Evolutionary conservation across 139 green algal genomes (phyloP).

Genomic region (Choricystis sp.): DNA sequence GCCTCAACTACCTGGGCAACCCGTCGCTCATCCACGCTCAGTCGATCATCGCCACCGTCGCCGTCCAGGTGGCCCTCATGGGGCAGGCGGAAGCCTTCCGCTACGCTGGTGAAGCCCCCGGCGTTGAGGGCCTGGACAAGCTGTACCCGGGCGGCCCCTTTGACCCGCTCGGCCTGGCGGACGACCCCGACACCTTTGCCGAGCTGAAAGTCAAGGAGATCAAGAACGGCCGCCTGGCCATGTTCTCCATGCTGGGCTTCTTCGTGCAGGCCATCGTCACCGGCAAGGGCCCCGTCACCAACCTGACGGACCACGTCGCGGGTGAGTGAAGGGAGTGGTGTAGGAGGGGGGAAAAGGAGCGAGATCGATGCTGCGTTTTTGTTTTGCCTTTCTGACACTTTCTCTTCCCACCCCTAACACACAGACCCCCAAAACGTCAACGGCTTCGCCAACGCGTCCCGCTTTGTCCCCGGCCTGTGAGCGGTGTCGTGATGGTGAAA

Average conservation of each 20-base stretch:
- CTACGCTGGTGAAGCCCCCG: constrained; percentile 41
- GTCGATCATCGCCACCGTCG: constrained; percentile 83
- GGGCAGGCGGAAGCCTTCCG: constrained; percentile 30
- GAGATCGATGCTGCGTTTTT: too few species aligned
- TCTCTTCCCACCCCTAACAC: too few species aligned
- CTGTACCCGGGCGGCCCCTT: constrained; percentile 42
- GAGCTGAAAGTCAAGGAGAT: constrained; percentile 52
- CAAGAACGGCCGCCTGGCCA: constrained; percentile 57
- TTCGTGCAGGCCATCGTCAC: constrained; percentile 43
- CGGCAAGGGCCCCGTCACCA: constrained; percentile 40
- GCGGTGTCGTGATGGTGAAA: too few species aligned
- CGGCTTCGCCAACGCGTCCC: constrained; percentile 40
- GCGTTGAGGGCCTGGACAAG: constrained; percentile 35
- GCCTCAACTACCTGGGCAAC: constrained; percentile 92
- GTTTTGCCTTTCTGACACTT: too few species aligned
- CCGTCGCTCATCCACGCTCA: constrained; percentile 82
- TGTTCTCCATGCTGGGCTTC: constrained; percentile 49
- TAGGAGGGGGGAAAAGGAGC: too few species aligned
- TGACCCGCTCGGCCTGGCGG: constrained; percentile 59
- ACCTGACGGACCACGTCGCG: constrained; percentile 48
- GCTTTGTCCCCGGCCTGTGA: constrained; percentile 29
- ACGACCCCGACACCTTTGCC: constrained; percentile 45
- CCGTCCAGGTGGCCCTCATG: constrained; percentile 66
- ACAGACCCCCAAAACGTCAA: constrained; percentile 48
- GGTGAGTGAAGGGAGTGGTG: too few species aligned